Evolutionary conservation across 495 filamentous ascomycete genomes (phyloP), one percentile per base, ranked within the genome.

Genomic region (Diplogelasinospora grovesii): DNA sequence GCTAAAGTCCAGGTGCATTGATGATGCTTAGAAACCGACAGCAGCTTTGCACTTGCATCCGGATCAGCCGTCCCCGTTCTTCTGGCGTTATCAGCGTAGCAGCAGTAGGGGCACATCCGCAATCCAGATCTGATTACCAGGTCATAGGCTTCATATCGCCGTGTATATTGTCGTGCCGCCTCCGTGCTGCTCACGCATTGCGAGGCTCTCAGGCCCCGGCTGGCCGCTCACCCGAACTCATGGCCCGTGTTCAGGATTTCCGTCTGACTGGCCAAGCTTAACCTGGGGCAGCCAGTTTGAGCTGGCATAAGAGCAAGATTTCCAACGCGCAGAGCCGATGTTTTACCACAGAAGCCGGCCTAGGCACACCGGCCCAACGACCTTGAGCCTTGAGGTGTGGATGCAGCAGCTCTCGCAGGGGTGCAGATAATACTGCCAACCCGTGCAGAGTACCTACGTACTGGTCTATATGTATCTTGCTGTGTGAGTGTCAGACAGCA

Each of bases 121-220:
- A n/a, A n/a, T n/a, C n/a, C n/a, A n/a, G n/a, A n/a, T n/a, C n/a
- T 29, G 22, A 43, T 41, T 46, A 40, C 38, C 45, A 41, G 31
- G 45, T 39, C 45, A 39, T 31, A 23, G 38, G 28, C 25, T 26
- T 42, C 23, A 41, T 31, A 41, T 48, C 36, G 24, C 31, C 31
- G 20, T 14, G 20, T 39, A 47, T 36, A 48, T 48, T 41, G 37
- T 14, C 14, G 27, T 22, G 27, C 38, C 18, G 21, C 35, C 35
- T 16, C 10, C 8, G 44, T 16, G 19, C 13, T 20, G 31, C 22
- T 15, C 15, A 21, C 5, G 13, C 28, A 22, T 15, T 14, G 30
- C 29, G 23, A 36, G 32, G 22, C 26, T 27, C 32, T 15, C 20
- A 25, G 29, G 16, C 22, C 14, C 21, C n/a, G 22, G 21, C 13